Conservation (phyloP, 805 yeast species). For the Hanseniaspora hatyaiensis region DNA sequence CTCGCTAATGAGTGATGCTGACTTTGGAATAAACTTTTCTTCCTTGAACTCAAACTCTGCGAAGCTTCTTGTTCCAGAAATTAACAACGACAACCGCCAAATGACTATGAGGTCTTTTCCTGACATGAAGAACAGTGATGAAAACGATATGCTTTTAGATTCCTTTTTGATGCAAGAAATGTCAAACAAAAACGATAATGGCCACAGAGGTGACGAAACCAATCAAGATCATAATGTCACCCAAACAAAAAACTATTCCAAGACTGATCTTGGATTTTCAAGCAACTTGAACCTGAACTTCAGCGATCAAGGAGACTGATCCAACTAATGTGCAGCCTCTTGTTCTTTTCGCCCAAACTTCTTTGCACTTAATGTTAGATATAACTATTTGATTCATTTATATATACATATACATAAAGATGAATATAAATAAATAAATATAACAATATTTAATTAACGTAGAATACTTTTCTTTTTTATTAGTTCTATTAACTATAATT, state of each 20-base stretch:
- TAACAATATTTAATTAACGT: neutral
- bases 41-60: neutral
- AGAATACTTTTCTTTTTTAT: too few species aligned
- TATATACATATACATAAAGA: too few species aligned
- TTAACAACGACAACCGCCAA: neutral
- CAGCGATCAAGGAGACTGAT: neutral
- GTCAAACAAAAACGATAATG: neutral
- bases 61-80: neutral
- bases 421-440: neutral
- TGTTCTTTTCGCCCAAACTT: too few species aligned
- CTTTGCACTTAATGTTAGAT: too few species aligned
- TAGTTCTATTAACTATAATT: too few species aligned
- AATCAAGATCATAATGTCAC: neutral
- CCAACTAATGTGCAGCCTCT: neutral
- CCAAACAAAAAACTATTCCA: neutral
- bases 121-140: neutral
- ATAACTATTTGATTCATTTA: too few species aligned
- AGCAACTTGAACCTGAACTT: neutral
- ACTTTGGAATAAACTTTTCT: conserved; percentile 7
- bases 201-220: neutral
- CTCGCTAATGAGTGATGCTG: neutral
- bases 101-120: too few species aligned
- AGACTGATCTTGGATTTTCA: neutral
- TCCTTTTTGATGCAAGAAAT: conserved; percentile 9
- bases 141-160: neutral